Evolutionary conservation across 2,329 filamentous ascomycete species (phyloP).

Genomic region (Madurella fahalii): DNA sequence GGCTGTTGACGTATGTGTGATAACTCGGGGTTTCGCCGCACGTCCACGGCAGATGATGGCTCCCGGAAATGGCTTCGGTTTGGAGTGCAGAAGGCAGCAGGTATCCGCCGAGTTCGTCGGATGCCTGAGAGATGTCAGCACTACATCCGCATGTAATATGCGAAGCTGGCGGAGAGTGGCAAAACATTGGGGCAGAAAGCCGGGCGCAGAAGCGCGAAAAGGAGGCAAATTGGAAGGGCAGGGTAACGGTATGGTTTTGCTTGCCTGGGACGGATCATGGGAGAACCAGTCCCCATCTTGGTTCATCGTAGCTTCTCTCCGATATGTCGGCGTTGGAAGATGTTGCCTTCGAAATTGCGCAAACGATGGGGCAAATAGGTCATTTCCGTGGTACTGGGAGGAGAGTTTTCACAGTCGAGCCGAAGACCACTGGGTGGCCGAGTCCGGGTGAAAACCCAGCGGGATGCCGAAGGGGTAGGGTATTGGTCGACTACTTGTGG

Average conservation of each 20-base stretch:
- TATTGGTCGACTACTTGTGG: neutral
- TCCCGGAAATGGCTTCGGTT: neutral
- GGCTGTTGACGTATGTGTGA: neutral
- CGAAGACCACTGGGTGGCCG: neutral
- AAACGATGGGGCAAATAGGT: neutral
- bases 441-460: neutral
- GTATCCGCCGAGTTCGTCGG: neutral
- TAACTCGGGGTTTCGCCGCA: neutral
- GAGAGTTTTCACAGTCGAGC: neutral
- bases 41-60: neutral
- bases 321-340: neutral
- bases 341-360: neutral
- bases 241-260: neutral
- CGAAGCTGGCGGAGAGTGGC: too few species aligned
- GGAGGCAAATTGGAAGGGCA: neutral
- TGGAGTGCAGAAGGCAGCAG: neutral
- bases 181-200: too few species aligned
- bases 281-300: neutral
- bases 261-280: conserved; percentile 3
- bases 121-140: neutral
- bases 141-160: neutral
- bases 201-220: neutral
- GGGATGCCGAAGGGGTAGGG: neutral
- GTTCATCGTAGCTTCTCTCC: neutral
- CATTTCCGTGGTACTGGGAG: neutral